These are phyloP conservation scores for Pythium dissotocum DNA, from an alignment of 352 stramenopile genomes.

Conservation along the genomic window DNA sequence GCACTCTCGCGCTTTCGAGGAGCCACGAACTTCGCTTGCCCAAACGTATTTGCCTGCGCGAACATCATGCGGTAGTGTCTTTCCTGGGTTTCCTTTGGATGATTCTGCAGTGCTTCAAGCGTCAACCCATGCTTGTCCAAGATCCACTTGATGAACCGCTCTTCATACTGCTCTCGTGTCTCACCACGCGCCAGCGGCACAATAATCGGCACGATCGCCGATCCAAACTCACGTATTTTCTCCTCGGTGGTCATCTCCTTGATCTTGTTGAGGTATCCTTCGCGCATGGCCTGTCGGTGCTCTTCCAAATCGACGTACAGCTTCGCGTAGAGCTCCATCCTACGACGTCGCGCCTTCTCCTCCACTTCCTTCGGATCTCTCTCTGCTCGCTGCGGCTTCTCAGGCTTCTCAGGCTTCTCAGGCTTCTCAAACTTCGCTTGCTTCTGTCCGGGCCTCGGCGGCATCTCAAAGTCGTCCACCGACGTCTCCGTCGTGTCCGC, in stretches of 20 bases:
- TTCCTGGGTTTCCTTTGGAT: constrained; percentile 8
- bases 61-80: constrained; percentile 5
- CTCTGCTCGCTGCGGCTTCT: too few relatives aligned
- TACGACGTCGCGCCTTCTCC: background rate
- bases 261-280: background rate
- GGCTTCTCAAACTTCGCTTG: background rate
- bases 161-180: constrained; percentile 10
- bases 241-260: background rate
- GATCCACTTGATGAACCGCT: constrained; percentile 18
- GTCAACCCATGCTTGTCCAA: background rate
- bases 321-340: background rate
- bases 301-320: constrained; percentile 2
- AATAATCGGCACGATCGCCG: background rate
- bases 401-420: too few relatives aligned
- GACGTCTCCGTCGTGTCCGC: background rate
- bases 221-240: background rate
- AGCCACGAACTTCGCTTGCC: background rate
- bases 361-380: too few relatives aligned
- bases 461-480: background rate
- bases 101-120: background rate
- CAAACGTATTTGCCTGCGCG: background rate
- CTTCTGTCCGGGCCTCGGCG: background rate
- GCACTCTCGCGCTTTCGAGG: background rate
- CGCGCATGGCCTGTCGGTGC: background rate
- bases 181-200: constrained; percentile 12